phyloP scores from a whole-genome alignment of 352 stramenopile genomes.

The Globisporangium canariense region DNA sequence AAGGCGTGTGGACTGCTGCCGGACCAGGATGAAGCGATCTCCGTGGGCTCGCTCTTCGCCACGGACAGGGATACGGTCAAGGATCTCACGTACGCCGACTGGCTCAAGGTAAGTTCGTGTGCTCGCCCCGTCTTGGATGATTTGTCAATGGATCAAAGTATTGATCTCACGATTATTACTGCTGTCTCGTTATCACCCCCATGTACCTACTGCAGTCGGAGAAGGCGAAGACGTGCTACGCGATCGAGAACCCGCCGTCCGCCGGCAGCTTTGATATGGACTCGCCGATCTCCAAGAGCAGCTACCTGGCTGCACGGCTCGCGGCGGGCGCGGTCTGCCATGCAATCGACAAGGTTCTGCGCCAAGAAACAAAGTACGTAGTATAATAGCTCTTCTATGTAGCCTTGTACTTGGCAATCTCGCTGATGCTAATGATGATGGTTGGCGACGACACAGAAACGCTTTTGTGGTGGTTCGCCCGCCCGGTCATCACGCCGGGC shows the following conservation, averaged over 20 bases:
- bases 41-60: slow-evolving; percentile 39
- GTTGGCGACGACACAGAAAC: slow-evolving; percentile 27
- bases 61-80: slow-evolving; percentile 15
- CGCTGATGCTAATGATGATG: neutral
- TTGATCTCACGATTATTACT: neutral
- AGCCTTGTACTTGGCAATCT: slow-evolving; percentile 4
- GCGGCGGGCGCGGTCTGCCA: slow-evolving; percentile 59
- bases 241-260: slow-evolving; percentile 42
- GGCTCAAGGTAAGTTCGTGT: slow-evolving; percentile 34
- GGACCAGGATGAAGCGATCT: slow-evolving; percentile 41
- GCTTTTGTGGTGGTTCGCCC: slow-evolving; percentile 59
- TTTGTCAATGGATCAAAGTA: slow-evolving; percentile 1
- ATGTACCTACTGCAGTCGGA: slow-evolving; percentile 25
- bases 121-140: slow-evolving; percentile 1
- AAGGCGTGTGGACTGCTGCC: slow-evolving; percentile 34
- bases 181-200: neutral
- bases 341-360: slow-evolving; percentile 61
- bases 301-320: slow-evolving; percentile 47
- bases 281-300: slow-evolving; percentile 59
- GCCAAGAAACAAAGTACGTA: slow-evolving; percentile 47
- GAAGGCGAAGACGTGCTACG: slow-evolving; percentile 44
- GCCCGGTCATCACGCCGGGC: slow-evolving; percentile 55
- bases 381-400: neutral
- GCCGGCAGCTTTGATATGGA: slow-evolving; percentile 58
- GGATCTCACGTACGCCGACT: slow-evolving; percentile 38